Percentiles rank a stretch among this genome's conserved stretches.
These are phyloP conservation scores for Monilinia vaccinii-corymbosi DNA, from an alignment of 2,329 filamentous ascomycete genomes.

Conservation along the genomic window DNA sequence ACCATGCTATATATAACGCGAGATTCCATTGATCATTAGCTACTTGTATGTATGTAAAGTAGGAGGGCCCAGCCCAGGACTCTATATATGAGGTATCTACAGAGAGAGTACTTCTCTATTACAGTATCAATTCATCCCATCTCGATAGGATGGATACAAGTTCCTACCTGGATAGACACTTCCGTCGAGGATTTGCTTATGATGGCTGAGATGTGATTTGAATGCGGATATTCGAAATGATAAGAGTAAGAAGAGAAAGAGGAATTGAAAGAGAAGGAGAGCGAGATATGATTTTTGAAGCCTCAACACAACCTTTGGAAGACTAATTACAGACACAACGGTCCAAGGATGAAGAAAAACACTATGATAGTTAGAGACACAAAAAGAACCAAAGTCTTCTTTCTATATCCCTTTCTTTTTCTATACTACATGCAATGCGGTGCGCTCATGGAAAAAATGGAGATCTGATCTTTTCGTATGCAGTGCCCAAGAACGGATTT, in stretches of 20 bases:
- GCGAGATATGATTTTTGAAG: neutral
- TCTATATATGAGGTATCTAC: too few relatives aligned
- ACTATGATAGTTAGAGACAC: neutral
- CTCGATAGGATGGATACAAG: neutral
- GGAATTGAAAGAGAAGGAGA: too few relatives aligned
- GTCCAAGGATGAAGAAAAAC: neutral
- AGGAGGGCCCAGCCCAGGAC: too few relatives aligned
- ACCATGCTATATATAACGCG: too few relatives aligned
- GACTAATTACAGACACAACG: neutral
- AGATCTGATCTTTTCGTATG: constrained; percentile 15
- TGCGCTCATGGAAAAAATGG: constrained; percentile 18
- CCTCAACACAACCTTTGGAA: neutral
- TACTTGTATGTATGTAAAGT: too few relatives aligned
- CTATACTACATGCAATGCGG: constrained; percentile 28
- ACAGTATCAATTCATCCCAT: too few relatives aligned
- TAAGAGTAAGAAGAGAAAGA: neutral
- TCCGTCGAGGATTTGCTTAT: neutral
- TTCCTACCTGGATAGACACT: neutral
- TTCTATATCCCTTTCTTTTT: constrained; percentile 20
- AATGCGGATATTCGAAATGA: neutral
- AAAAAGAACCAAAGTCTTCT: constrained; percentile 1
- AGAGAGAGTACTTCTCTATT: too few relatives aligned
- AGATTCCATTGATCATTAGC: too few relatives aligned
- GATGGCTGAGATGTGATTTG: neutral
- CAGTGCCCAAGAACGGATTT: constrained; percentile 23